Evolutionary conservation across 78 protist species (phyloP).

Genomic region (Diacronema lutheri): DNA sequence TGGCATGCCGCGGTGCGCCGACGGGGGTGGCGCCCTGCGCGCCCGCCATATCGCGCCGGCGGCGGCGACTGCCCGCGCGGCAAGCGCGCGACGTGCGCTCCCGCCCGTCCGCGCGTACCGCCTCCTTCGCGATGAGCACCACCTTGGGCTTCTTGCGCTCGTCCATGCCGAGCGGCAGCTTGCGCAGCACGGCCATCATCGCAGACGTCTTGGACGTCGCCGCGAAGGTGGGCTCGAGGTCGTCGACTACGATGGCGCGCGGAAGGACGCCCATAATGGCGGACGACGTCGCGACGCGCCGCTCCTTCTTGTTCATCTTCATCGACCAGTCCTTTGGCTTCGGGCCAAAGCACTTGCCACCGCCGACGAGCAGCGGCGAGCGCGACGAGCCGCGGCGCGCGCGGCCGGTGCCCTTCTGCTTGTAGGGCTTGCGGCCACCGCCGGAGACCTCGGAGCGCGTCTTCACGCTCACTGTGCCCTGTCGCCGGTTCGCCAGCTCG

Average conservation of each 20-base stretch:
- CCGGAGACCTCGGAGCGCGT: slow-evolving; percentile 37
- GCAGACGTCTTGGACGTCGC: neutral
- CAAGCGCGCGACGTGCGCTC: neutral
- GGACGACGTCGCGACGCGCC: slow-evolving; percentile 1
- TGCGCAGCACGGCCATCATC: slow-evolving; percentile 6
- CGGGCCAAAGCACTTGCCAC: slow-evolving; percentile 40
- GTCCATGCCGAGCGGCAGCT: neutral
- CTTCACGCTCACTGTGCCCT: slow-evolving; percentile 27
- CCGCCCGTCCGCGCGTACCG: neutral
- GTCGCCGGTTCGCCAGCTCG: slow-evolving; percentile 30
- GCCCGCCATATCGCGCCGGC: neutral
- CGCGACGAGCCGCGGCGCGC: slow-evolving; percentile 48
- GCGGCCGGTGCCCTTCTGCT: slow-evolving; percentile 41
- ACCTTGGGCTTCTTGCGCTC: neutral
- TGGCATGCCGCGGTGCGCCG: neutral
- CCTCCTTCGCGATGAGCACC: neutral
- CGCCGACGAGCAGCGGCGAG: slow-evolving; percentile 27
- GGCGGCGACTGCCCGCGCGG: too few species aligned
- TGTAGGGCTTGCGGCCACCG: slow-evolving; percentile 19
- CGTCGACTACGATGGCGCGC: neutral
- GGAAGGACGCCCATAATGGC: slow-evolving; percentile 21
- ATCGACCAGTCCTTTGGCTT: neutral
- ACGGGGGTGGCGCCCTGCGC: neutral
- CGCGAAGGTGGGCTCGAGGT: neutral
- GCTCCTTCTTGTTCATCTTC: slow-evolving; percentile 16